Evolutionary conservation across 2,329 filamentous ascomycete genomes (phyloP).

Genomic region (Diaporthe australafricana): DNA sequence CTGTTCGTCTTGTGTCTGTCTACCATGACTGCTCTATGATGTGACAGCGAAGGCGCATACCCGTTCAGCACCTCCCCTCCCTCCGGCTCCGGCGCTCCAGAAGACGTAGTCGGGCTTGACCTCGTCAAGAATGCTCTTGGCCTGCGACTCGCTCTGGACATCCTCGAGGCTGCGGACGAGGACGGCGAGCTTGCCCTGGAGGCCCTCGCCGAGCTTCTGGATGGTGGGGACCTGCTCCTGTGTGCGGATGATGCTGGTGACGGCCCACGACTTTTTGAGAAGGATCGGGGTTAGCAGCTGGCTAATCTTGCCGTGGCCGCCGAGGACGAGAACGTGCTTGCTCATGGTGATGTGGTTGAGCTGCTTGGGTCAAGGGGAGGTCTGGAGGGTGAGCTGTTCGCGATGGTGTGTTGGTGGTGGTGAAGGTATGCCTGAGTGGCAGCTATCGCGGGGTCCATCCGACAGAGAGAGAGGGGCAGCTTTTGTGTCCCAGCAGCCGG

Average conservation of each 20-base stretch:
- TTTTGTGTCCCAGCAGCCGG: slow-evolving; percentile 3
- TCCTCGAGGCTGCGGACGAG: slow-evolving; percentile 79
- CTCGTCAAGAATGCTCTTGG: slow-evolving; percentile 69
- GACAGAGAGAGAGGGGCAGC: slow-evolving; percentile 13
- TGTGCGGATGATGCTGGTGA: slow-evolving; percentile 82
- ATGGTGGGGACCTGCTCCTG: slow-evolving; percentile 75
- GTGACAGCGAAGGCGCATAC: slow-evolving; percentile 43
- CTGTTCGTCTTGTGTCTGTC: too few relatives aligned
- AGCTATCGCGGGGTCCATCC: slow-evolving; percentile 12
- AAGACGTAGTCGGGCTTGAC: slow-evolving; percentile 75
- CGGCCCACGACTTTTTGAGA: slow-evolving; percentile 78
- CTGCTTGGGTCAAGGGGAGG: not conserved
- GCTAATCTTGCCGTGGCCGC: slow-evolving; percentile 84
- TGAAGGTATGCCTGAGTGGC: not conserved
- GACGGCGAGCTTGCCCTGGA: slow-evolving; percentile 74
- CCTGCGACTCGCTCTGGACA: slow-evolving; percentile 71
- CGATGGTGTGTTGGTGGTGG: not conserved
- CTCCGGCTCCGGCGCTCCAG: slow-evolving; percentile 75
- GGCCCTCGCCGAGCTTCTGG: slow-evolving; percentile 64
- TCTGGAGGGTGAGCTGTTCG: not conserved
- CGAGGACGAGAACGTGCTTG: slow-evolving; percentile 76
- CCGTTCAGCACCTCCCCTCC: slow-evolving; percentile 66
- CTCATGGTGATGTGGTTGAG: slow-evolving; percentile 39
- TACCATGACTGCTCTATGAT: too few relatives aligned
- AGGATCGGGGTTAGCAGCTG: slow-evolving; percentile 81